Base-by-base conservation (phyloP, 805 yeast species). In the Martiniozyma abietophila region DNA sequence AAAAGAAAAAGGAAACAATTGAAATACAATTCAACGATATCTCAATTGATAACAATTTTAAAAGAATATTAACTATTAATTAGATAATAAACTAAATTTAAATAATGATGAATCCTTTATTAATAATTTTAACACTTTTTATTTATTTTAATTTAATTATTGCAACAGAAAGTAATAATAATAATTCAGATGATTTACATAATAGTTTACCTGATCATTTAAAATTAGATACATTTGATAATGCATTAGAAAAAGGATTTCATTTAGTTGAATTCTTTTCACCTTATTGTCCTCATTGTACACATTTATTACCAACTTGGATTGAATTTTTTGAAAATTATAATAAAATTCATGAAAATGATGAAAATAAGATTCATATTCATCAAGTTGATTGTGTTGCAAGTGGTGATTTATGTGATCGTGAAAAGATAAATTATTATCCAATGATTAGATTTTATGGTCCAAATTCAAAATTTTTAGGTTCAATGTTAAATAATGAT, bases 211-310 rank as follows among this genome's bases (percentile, higher is more conserved):
- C 92, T 0, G 65, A 58, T 3, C 63, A 67, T 2, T 53, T 84
- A 29, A 72, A 67, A 0, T 44, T 52, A 4, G 65, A 58, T 1
- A 65, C 61, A 15, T 84, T 81, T 49, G 75, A 72, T 34, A 40
- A 53, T 9, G 58, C 61, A 24, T 50, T 74, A n/a, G 50, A 62
- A 14, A 57, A 64, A 8, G 80, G 80, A 3, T 58, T 76, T 15
- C 79, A 86, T 48, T 67, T 89, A 49, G 77, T 89, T 22, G 96
- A 89, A 58, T 88, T 85, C 58, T 92, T 59, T 53, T 84, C 95
- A 21, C 98, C 98, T 0, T 78, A 78, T 49, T 92, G 98, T 54
- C 54, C 62, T 6, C 97, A 89, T 57, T 92, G 98, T 59, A 69
- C 62, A 41, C 64, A 60, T 6, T 59, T 92, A 34, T 92, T 83